Conservation (phyloP, 139 green algal genomes). For the Tetratostichococcus sp. region DNA sequence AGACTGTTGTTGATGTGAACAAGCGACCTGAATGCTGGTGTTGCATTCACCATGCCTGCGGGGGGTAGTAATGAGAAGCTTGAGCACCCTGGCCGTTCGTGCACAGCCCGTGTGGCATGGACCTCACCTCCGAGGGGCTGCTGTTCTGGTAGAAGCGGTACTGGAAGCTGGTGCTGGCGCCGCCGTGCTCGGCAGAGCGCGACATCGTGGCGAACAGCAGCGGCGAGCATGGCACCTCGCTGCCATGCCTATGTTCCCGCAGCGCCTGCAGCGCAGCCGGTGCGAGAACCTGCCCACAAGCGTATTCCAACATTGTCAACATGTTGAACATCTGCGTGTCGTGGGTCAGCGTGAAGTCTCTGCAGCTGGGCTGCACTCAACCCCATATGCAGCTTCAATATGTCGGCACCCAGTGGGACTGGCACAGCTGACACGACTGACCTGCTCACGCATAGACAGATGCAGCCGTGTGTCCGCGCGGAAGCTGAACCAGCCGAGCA, state of each 20-base stretch:
- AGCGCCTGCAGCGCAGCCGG: not conserved
- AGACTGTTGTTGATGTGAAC: too few species aligned
- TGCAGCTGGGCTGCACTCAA: too few species aligned
- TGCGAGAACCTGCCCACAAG: not conserved
- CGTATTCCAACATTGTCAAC: not conserved
- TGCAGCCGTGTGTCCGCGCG: not conserved
- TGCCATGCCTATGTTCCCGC: not conserved
- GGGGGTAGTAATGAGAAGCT: too few species aligned
- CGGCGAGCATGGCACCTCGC: not conserved
- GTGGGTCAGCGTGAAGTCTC: too few species aligned
- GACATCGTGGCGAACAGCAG: not conserved
- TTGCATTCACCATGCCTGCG: too few species aligned
- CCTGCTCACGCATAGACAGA: not conserved
- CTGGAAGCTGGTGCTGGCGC: conserved; percentile 1
- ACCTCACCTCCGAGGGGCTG: not conserved
- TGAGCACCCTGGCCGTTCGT: too few species aligned
- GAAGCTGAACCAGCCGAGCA: not conserved
- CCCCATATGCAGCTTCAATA: too few species aligned
- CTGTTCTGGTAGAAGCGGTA: conserved; percentile 2
- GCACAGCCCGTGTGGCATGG: too few species aligned
- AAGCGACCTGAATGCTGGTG: too few species aligned
- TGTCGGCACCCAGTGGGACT: too few species aligned
- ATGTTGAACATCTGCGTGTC: too few species aligned
- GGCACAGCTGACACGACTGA: too few species aligned
- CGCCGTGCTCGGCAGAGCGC: not conserved